Percentiles rank a stretch among this genome's conserved stretches.
Evolutionary conservation across 352 stramenopile genomes (phyloP).

Genomic region (Phytopythium boreale): DNA sequence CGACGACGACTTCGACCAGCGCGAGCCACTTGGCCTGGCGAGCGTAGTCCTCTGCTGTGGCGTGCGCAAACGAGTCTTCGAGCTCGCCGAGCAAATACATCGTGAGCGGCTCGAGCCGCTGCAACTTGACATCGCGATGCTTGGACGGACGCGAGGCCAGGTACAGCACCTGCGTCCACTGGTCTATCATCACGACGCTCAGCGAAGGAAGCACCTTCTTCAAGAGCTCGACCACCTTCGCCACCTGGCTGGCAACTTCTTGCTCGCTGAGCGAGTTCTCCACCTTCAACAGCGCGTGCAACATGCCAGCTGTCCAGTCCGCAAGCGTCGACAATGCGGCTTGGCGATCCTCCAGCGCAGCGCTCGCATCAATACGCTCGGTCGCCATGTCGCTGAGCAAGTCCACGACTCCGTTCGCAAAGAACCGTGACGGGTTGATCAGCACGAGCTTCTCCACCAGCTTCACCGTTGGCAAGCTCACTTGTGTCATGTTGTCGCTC

Average conservation of each 20-base stretch:
- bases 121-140: neutral
- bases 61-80: constrained; percentile 52
- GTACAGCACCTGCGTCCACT: constrained; percentile 3
- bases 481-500: constrained; percentile 28
- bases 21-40: constrained; percentile 74
- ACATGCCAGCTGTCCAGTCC: constrained; percentile 45
- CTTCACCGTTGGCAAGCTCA: constrained; percentile 35
- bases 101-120: constrained; percentile 10
- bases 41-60: constrained; percentile 62
- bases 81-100: constrained; percentile 46
- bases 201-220: constrained; percentile 40
- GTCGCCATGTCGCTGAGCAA: constrained; percentile 29
- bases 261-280: constrained; percentile 14
- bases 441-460: constrained; percentile 49
- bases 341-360: constrained; percentile 57
- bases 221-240: constrained; percentile 29
- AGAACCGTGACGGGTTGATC: constrained; percentile 33
- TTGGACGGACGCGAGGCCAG: neutral
- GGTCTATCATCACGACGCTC: neutral
- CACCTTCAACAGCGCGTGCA: constrained; percentile 39
- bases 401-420: constrained; percentile 19
- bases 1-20: constrained; percentile 45
- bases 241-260: constrained; percentile 11
- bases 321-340: constrained; percentile 49
- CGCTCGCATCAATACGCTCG: constrained; percentile 35